Evolutionary conservation across 2,329 filamentous ascomycete genomes (phyloP).

Genomic region (Botrytis paeoniae): DNA sequence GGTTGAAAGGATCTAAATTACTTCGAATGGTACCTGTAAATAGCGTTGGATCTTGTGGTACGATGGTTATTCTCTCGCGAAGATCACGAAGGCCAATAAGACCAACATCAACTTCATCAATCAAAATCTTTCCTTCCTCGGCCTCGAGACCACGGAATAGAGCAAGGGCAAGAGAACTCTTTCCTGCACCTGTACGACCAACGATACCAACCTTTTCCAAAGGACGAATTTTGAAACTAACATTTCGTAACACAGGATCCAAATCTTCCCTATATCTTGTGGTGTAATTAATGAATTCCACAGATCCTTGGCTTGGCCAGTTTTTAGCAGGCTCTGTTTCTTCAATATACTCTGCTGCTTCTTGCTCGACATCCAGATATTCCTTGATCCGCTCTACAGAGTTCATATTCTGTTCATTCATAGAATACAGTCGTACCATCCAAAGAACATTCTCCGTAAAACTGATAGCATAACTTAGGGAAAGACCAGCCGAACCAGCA

Average conservation of each 20-base stretch:
- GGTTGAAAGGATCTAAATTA: conserved; percentile 88
- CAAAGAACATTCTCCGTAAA: conserved; percentile 97
- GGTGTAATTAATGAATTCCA: conserved; percentile 86
- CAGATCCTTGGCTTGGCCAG: conserved; percentile 82
- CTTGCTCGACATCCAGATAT: conserved; percentile 93
- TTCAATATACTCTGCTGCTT: conserved; percentile 74
- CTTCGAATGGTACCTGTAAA: conserved; percentile 89
- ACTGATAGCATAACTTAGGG: conserved; percentile 90
- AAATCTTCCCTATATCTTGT: conserved; percentile 86
- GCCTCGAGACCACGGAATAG: conserved; percentile 93
- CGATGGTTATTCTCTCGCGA: conserved; percentile 91
- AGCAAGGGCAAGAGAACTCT: conserved; percentile 90
- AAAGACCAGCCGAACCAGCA: conserved; percentile 87
- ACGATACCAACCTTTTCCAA: conserved; percentile 95
- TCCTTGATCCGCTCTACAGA: conserved; percentile 97
- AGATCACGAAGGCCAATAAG: conserved; percentile 89
- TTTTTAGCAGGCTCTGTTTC: conserved; percentile 72
- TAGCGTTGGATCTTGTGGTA: conserved; percentile 92
- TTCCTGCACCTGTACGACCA: conserved; percentile 90
- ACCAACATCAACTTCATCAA: conserved; percentile 89
- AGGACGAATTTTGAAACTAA: conserved; percentile 82
- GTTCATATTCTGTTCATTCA: conserved; percentile 99
- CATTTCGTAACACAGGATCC: conserved; percentile 77
- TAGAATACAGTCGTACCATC: conserved; percentile 89
- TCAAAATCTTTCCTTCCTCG: conserved; percentile 81